These are phyloP conservation scores for Fraxinus cuspidata DNA, from an alignment of 257 asterid species.

Conservation along the genomic window DNA sequence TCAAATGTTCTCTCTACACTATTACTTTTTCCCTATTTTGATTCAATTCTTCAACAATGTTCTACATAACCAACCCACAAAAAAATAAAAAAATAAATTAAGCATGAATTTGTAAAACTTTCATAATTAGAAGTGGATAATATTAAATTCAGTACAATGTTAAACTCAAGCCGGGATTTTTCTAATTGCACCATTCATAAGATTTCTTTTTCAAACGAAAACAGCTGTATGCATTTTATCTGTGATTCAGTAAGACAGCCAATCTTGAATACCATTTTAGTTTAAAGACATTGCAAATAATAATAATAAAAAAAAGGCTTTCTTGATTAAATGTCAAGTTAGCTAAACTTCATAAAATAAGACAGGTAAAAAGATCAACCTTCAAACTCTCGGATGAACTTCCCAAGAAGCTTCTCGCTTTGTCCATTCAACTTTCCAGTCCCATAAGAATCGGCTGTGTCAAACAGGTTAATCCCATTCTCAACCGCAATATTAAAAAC, in stretches of 20 bases:
- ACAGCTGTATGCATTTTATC: neutral
- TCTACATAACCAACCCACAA: too few relatives aligned
- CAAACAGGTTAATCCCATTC: constrained; percentile 82
- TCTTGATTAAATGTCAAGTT: neutral
- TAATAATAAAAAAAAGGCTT: neutral
- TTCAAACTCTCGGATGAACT: constrained; percentile 61
- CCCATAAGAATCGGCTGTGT: constrained; percentile 98
- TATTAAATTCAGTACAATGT: neutral
- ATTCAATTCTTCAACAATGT: too few relatives aligned
- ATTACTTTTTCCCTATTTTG: too few relatives aligned
- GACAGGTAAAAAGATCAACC: constrained; percentile 37
- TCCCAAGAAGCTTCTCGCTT: constrained; percentile 94
- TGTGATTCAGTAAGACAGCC: neutral
- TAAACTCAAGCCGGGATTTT: neutral
- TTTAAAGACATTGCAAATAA: neutral
- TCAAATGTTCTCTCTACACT: too few relatives aligned
- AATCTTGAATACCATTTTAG: neutral
- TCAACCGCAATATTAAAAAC: constrained; percentile 76
- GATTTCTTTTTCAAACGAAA: neutral
- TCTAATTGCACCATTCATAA: neutral
- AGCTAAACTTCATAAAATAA: neutral
- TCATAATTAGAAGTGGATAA: neutral
- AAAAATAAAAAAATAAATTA: too few relatives aligned
- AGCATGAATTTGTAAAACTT: neutral
- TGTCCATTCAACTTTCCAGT: constrained; percentile 86